phyloP scores from a whole-genome alignment of 2,329 filamentous ascomycete genomes.

The Ceratocystis cubensis region DNA sequence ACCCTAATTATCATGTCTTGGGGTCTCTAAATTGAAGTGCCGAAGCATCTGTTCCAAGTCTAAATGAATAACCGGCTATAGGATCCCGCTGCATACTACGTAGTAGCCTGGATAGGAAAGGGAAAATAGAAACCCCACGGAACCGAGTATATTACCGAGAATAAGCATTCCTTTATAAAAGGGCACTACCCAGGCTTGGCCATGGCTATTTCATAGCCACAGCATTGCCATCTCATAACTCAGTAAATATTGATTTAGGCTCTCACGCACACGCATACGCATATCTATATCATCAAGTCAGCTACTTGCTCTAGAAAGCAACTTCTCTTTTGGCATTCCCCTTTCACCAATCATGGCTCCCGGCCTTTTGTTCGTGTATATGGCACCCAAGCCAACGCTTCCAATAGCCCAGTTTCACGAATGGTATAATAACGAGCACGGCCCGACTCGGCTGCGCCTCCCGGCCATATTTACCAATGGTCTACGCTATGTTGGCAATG shows the following conservation, averaged over 20 bases:
- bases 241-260: background rate
- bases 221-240: background rate
- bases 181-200: background rate
- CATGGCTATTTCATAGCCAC: background rate
- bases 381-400: slow-evolving; percentile 60
- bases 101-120: no score
- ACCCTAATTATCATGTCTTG: background rate
- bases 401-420: slow-evolving; percentile 65
- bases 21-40: slow-evolving; percentile 1
- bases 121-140: slow-evolving; percentile 7
- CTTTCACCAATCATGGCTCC: slow-evolving; percentile 27
- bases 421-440: slow-evolving; percentile 92
- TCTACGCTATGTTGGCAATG: slow-evolving; percentile 59
- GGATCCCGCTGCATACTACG: background rate
- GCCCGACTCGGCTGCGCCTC: slow-evolving; percentile 64
- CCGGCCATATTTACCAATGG: slow-evolving; percentile 63
- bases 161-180: background rate
- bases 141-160: slow-evolving; percentile 8
- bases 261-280: background rate
- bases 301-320: background rate
- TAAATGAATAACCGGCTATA: background rate
- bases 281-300: no score
- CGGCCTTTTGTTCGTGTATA: slow-evolving; percentile 74
- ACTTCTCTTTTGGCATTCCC: background rate
- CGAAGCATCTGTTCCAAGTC: background rate